phyloP scores from a whole-genome alignment of 2,329 filamentous ascomycete species.

The Endothia cerciana region DNA sequence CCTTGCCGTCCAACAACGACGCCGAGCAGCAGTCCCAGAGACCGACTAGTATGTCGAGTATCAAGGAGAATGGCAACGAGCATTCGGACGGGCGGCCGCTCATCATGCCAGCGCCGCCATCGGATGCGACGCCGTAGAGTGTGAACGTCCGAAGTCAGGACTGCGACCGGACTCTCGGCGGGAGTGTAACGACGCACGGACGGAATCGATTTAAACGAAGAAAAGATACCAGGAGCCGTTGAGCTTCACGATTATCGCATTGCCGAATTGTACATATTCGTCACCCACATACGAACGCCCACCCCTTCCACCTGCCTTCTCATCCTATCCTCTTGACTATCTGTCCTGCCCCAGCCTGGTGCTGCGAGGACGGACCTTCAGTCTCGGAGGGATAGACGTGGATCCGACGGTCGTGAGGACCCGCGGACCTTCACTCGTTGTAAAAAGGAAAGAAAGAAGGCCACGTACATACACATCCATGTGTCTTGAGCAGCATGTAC shows the following conservation, averaged over 20 bases:
- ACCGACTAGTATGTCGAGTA: background rate
- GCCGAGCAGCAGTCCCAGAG: background rate
- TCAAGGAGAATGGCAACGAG: background rate
- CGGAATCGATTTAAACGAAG: background rate
- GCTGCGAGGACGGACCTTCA: constrained; percentile 9
- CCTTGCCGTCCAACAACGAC: constrained; percentile 1
- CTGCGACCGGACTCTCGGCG: background rate
- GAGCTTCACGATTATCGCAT: constrained; percentile 15
- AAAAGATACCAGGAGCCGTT: constrained; percentile 21
- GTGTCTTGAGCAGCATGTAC: background rate
- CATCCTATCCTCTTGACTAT: background rate
- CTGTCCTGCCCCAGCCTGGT: constrained; percentile 19
- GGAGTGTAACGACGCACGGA: constrained; percentile 4
- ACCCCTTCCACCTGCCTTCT: background rate
- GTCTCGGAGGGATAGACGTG: background rate
- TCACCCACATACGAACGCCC: background rate
- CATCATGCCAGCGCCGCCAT: background rate
- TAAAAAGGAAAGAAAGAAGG: constrained; percentile 12
- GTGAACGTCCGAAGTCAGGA: background rate
- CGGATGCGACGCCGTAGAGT: background rate
- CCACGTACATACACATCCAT: constrained; percentile 12
- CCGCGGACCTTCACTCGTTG: constrained; percentile 8
- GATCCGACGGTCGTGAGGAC: background rate
- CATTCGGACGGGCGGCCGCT: background rate
- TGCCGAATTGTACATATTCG: constrained; percentile 26